Evolutionary conservation across 1,284 basidiomycete genomes (phyloP), one percentile per base, ranked within the genome.

Genomic region (Microbotryomycetes sp.): DNA sequence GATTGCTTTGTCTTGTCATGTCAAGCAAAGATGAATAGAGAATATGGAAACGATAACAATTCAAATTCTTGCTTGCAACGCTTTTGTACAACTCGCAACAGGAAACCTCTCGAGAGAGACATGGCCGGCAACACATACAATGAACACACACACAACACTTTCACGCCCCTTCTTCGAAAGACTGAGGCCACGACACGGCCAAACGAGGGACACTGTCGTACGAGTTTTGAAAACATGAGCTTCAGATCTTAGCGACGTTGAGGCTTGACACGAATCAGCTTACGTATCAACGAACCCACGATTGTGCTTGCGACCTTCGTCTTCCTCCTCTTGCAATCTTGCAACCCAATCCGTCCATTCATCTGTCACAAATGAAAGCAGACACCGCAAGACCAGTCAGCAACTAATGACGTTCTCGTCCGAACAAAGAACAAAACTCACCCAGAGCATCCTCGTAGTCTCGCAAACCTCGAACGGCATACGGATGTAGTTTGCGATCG

Each of bases 391-490:
- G 3, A 36, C n/a, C n/a, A n/a, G n/a, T n/a, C n/a, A n/a, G n/a
- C n/a, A n/a, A n/a, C n/a, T n/a, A n/a, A n/a, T n/a, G n/a, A n/a
- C n/a, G n/a, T n/a, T 22, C 14, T 22, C 50, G 50, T 22, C 12
- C 26, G 16, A 22, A 52, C 22, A 16, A 25, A 29, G 49, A 50
- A 29, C 30, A 4, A 4, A 16, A 71, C 73, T 79, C 78, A 66
- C 76, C 76, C 64, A 78, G 73, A 42, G 77, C 76, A 65, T 79
- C 77, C 69, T 80, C 79, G 45, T 79, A 72, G 67, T 80, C 79
- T 26, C 76, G 73, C 62, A 80, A 67, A 66, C 78, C 78, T 42
- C 78, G 69, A 22, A 79, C 74, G 5, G 78, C 78, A 67, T 80
- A 80, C 46, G 77, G 76, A 62, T 80, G 79, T 29, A 78, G 69